Base-by-base conservation (phyloP, 257 asterid genomes). In the Gynochthodes officinalis region DNA sequence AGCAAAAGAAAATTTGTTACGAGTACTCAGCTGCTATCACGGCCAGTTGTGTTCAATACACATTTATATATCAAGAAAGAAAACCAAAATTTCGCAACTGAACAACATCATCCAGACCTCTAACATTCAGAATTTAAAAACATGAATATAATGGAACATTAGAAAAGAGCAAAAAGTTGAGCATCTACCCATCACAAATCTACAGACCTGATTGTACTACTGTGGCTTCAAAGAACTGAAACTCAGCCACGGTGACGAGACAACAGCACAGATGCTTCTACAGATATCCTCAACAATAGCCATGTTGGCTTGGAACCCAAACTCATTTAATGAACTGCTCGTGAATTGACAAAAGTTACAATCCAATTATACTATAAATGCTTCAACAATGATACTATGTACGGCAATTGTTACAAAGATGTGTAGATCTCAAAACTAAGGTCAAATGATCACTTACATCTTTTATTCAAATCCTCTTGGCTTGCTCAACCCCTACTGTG, bases 191-290 rank as follows among this genome's bases (percentile, higher is more conserved):
- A 61, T 9, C n/a, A 61, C 2, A 61, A 7, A 16, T 5, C 46
- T 49, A 19, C 43, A 32, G 15, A 21, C 27, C 27, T 32, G 46
- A 52, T n/a, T 30, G 44, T 43, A 18, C 58, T 15, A 39, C 18
- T 12, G 32, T 33, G 46, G 61, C 72, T 49, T 67, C 71, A 48
- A 43, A 49, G 25, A 28, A 67, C 58, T 28, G 42, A 60, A 48
- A 48, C 46, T 48, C 58, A 32, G 43, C 33, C 44, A 49, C 8
- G 4, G 32, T 19, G 7, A 30, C 18, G 27, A 30, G 7, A 30
- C 18, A 16, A 30, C 27, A 61, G 40, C 72, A 50, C 23, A 61
- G 46, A 40, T 10, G n/a, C 4, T 19, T 5, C 19, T 35, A 33
- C 16, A 13, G 12, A 18, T 35, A 35, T 18, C 46, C 46, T 61